Evolutionary conservation across 768 basidiomycete genomes (phyloP).

Genomic region (Tulasnella sp.): DNA sequence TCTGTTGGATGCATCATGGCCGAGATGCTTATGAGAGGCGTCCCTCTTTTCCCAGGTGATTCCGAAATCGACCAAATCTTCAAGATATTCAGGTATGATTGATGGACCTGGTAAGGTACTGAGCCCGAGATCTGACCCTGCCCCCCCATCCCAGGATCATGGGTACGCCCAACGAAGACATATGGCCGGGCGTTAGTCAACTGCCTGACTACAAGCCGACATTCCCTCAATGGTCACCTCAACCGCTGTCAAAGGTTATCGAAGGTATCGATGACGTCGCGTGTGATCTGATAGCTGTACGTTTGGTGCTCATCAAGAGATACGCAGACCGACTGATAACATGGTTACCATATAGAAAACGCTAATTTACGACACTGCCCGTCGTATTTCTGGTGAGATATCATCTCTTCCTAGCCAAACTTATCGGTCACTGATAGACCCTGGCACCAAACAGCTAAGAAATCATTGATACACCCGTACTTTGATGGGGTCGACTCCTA

Average conservation of each 20-base stretch:
- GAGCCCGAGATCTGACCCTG: background rate
- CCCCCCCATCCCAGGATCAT: slow-evolving; percentile 46
- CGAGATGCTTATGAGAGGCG: slow-evolving; percentile 89
- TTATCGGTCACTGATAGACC: slow-evolving; percentile 1
- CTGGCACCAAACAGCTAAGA: slow-evolving; percentile 35
- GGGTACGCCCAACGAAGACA: slow-evolving; percentile 83
- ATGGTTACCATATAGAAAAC: slow-evolving; percentile 36
- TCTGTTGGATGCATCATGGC: slow-evolving; percentile 98
- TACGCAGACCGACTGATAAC: background rate
- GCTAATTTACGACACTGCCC: slow-evolving; percentile 77
- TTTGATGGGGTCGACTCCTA: slow-evolving; percentile 24
- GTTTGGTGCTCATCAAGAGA: slow-evolving; percentile 18
- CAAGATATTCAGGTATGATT: slow-evolving; percentile 83
- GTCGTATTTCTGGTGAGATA: slow-evolving; percentile 74
- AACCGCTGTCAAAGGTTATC: slow-evolving; percentile 55
- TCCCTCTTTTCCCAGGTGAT: slow-evolving; percentile 91
- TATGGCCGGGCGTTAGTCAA: slow-evolving; percentile 79
- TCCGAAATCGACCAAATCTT: slow-evolving; percentile 99
- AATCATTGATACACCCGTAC: slow-evolving; percentile 39
- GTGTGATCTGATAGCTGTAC: slow-evolving; percentile 65
- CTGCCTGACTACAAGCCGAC: slow-evolving; percentile 93
- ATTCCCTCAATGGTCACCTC: slow-evolving; percentile 87
- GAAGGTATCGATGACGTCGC: slow-evolving; percentile 61
- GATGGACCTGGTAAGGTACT: background rate
- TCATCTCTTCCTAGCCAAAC: background rate